Base-by-base conservation (phyloP, 2,329 filamentous ascomycete species). In the Clarireedia paspali region DNA sequence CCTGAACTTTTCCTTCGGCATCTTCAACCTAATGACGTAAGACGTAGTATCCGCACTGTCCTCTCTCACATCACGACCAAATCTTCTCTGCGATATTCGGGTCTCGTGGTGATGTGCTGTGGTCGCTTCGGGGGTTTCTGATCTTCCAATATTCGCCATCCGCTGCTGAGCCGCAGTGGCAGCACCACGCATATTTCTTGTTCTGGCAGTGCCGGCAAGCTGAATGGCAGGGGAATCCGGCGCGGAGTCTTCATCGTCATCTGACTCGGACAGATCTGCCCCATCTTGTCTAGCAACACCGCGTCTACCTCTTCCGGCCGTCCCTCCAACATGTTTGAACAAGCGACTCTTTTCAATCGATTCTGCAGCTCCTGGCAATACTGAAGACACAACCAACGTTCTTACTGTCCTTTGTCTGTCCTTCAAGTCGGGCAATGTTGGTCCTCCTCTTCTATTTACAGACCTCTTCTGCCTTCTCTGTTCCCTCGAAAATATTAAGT, bases 391-490 rank as follows among this genome's bases (percentile, higher is more conserved):
- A 52, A 97, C 82, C 63, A 96, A 79, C 0, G 92, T 96, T 47
- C 94, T 84, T 56, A 97, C 92, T 0, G 94, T 97, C 51, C 92
- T 84, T 72, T 94, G 92, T 54, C 91, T 83, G 65, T 99, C 94
- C 70, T 95, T 96, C 57, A 99, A 83, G 73, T 99, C 94, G n/a
- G 94, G 94, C 42, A 99, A 76, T 58, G 89, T 88, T 5, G 94
- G 94, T 0, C 94, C 94, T 61, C 94, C 94, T 65, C 94, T 84
- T 60, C 94, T 82, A 70, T 96, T 97, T 64, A 96, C 89, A 6
- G 94, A 96, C 48, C 94, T 84, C 75, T 99, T 99, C 73, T 97
- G 91, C 51, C 91, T 83, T 64, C 94, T 81, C 71, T 97, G 91
- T 70, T 99, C 94, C 62, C 94, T 83, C 57, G 94, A 91, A 65